phyloP scores from a whole-genome alignment of 352 stramenopile genomes.

The Saprolegnia parasitica region DNA sequence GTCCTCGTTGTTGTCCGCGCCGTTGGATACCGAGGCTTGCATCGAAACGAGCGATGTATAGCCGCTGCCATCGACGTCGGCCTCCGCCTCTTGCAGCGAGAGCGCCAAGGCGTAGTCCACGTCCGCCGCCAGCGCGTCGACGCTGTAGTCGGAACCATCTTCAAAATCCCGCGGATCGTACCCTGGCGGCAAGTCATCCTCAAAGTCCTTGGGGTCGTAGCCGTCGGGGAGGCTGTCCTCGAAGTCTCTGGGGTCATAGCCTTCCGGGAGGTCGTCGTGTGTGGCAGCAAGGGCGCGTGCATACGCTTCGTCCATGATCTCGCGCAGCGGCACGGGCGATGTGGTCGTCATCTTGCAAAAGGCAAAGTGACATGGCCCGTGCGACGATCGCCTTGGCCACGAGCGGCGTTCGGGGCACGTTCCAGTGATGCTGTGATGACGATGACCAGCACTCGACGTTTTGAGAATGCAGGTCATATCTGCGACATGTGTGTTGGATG shows the following conservation, averaged over 20 bases:
- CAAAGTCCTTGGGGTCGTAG: slow-evolving; percentile 12
- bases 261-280: slow-evolving; percentile 4
- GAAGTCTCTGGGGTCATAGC: background rate
- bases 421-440: too few relatives aligned
- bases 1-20: background rate
- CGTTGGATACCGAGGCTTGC: background rate
- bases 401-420: too few relatives aligned
- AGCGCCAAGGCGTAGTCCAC: slow-evolving; percentile 5
- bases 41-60: background rate
- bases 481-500: too few relatives aligned
- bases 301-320: slow-evolving; percentile 11
- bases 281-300: background rate
- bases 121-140: background rate
- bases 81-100: slow-evolving; percentile 1
- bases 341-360: background rate
- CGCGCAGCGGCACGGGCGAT: background rate
- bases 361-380: too few relatives aligned
- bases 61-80: background rate
- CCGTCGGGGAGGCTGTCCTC: background rate
- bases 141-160: background rate
- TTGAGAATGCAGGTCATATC: too few relatives aligned
- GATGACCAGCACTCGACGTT: too few relatives aligned
- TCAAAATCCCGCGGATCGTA: slow-evolving; percentile 1
- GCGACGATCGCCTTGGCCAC: too few relatives aligned
- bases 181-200: background rate